phyloP scores from a whole-genome alignment of 202 grass and related monocot species.

The Bolboschoenoplectus hybrid region DNA sequence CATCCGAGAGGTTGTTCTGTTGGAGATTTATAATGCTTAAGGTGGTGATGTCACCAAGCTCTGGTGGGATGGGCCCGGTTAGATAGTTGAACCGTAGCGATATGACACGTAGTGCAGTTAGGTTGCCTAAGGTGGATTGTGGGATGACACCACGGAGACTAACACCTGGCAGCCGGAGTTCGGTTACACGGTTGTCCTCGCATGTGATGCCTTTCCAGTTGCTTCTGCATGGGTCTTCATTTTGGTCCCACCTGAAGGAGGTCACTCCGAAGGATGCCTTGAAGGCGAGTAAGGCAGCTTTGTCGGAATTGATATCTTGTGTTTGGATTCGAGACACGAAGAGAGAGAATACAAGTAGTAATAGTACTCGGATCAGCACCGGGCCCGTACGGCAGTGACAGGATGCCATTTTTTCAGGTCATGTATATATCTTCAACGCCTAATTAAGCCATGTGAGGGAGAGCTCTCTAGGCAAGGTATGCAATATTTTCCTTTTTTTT shows the following conservation, averaged over 20 bases:
- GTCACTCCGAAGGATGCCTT: slow-evolving; percentile 53
- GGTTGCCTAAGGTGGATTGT: slow-evolving; percentile 49
- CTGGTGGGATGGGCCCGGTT: slow-evolving; percentile 57
- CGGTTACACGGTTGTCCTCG: slow-evolving; percentile 50
- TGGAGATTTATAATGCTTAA: slow-evolving; percentile 63
- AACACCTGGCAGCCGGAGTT: slow-evolving; percentile 61
- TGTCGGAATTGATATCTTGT: slow-evolving; percentile 60
- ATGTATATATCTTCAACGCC: slow-evolving; percentile 45
- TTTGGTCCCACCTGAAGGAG: slow-evolving; percentile 49
- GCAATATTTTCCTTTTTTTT: background rate
- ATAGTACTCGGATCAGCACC: background rate
- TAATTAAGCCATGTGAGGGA: slow-evolving; percentile 18
- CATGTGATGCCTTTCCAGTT: slow-evolving; percentile 66
- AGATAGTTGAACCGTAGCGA: slow-evolving; percentile 78
- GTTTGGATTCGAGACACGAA: slow-evolving; percentile 12
- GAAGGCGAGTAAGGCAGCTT: slow-evolving; percentile 60
- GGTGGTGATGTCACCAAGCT: slow-evolving; percentile 48
- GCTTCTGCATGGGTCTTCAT: slow-evolving; percentile 53
- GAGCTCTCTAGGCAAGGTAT: background rate
- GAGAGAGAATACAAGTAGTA: slow-evolving; percentile 26
- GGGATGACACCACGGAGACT: slow-evolving; percentile 65
- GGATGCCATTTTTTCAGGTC: background rate
- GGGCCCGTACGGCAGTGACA: slow-evolving; percentile 37
- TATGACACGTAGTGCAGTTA: slow-evolving; percentile 62
- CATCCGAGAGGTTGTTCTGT: slow-evolving; percentile 62